Evolutionary conservation across 2,329 filamentous ascomycete genomes (phyloP).

Genomic region (Xylaria polymorpha): DNA sequence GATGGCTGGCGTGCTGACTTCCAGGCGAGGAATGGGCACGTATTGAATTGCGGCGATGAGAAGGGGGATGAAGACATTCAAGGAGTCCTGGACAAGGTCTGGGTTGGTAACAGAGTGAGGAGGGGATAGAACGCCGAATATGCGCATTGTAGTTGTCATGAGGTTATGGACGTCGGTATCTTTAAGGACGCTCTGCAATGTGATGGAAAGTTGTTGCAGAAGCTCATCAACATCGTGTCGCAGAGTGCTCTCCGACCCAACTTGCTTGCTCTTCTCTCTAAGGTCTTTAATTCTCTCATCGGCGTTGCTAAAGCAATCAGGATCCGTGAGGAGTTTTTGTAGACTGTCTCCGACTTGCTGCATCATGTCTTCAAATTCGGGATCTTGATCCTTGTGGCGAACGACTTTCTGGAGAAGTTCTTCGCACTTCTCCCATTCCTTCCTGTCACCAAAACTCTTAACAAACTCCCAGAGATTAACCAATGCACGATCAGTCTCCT

Average conservation of each 20-base stretch:
- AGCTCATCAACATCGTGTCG: conserved; percentile 79
- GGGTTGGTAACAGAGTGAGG: conserved; percentile 71
- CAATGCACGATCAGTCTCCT: conserved; percentile 78
- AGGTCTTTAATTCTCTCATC: conserved; percentile 66
- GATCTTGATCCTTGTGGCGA: conserved; percentile 79
- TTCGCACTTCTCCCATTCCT: conserved; percentile 82
- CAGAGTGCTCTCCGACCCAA: conserved; percentile 74
- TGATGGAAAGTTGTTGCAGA: conserved; percentile 74
- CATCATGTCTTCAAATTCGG: conserved; percentile 83
- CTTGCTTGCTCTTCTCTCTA: conserved; percentile 67
- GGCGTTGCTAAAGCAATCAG: conserved; percentile 83
- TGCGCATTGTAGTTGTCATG: conserved; percentile 71
- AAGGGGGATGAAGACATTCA: conserved; percentile 84
- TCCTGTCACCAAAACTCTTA: conserved; percentile 78
- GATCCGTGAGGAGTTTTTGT: conserved; percentile 85
- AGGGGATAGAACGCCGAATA: conserved; percentile 77
- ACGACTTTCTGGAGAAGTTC: conserved; percentile 75
- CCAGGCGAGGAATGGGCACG: conserved; percentile 89
- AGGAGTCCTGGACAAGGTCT: conserved; percentile 78
- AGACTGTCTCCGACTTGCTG: conserved; percentile 77
- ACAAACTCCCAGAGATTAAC: conserved; percentile 84
- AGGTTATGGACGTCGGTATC: conserved; percentile 80
- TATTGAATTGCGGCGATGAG: conserved; percentile 83
- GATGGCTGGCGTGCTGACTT: conserved; percentile 83
- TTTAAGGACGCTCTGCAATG: conserved; percentile 73